Conservation (phyloP, 2,329 filamentous ascomycete genomes). For the Diaporthe sp. region DNA sequence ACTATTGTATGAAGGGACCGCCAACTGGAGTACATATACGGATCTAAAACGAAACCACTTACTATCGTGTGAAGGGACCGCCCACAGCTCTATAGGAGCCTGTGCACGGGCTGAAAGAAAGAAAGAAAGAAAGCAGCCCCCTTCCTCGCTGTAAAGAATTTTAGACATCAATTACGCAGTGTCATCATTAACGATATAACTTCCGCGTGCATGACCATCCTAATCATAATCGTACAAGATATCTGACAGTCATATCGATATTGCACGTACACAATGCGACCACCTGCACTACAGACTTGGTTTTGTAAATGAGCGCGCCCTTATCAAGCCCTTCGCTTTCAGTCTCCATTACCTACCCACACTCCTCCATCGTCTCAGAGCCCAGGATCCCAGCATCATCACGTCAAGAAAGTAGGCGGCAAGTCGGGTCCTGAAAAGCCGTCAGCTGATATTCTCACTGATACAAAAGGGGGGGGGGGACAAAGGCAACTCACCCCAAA, state of each 20-base stretch:
- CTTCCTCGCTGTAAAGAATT: no score
- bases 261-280: not conserved
- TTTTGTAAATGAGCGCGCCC: not conserved
- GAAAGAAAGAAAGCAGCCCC: no score
- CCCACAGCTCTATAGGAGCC: no score
- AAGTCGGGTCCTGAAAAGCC: slow-evolving; percentile 40
- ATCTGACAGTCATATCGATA: not conserved
- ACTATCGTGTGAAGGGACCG: no score
- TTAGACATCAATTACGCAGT: no score
- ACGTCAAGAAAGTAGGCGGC: slow-evolving; percentile 41
- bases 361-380: not conserved
- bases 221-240: no score
- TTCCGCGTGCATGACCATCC: not conserved
- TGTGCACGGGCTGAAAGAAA: no score
- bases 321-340: no score
- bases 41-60: no score
- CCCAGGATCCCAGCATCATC: not conserved
- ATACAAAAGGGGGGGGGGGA: rapidly evolving
- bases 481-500: slow-evolving; percentile 52
- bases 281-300: not conserved
- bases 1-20: no score
- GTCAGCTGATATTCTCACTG: slow-evolving; percentile 14
- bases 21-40: no score
- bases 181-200: not conserved
- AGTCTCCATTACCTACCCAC: not conserved